Percentiles rank a stretch among this genome's conserved stretches.
Evolutionary conservation across 2,329 filamentous ascomycete species (phyloP).

Genomic region (Apiospora arundinis): DNA sequence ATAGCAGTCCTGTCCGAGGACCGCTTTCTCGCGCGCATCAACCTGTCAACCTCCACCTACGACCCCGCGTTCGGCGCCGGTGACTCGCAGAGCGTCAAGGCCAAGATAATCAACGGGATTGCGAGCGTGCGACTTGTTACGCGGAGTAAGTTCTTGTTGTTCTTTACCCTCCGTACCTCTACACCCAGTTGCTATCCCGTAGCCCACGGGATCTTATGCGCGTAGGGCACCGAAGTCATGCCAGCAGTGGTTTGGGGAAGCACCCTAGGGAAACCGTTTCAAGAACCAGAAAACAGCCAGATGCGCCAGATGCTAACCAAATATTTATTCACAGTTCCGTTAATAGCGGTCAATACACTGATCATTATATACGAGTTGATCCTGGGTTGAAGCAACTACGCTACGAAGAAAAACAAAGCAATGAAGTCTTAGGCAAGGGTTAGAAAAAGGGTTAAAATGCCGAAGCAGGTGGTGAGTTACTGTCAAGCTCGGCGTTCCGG

Average conservation of each 20-base stretch:
- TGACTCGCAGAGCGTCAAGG: constrained; percentile 77
- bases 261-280: no score
- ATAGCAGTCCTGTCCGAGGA: constrained; percentile 95
- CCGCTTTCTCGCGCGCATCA: constrained; percentile 88
- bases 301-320: constrained; percentile 18
- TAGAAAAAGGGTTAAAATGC: neutral
- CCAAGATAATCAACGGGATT: constrained; percentile 87
- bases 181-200: neutral
- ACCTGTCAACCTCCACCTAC: constrained; percentile 73
- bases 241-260: neutral
- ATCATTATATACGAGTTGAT: constrained; percentile 85
- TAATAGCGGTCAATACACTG: constrained; percentile 82
- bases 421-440: neutral
- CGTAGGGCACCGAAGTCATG: neutral
- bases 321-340: constrained; percentile 65
- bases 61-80: constrained; percentile 81
- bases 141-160: constrained; percentile 71
- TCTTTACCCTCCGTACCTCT: constrained; percentile 10
- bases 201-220: neutral
- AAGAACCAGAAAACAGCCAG: neutral
- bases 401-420: neutral
- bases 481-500: constrained; percentile 18
- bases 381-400: constrained; percentile 59
- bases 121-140: constrained; percentile 89
- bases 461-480: neutral